These are phyloP conservation scores for Trichoderma cornu-damae DNA, from an alignment of 2,329 filamentous ascomycete species.

Conservation along the genomic window DNA sequence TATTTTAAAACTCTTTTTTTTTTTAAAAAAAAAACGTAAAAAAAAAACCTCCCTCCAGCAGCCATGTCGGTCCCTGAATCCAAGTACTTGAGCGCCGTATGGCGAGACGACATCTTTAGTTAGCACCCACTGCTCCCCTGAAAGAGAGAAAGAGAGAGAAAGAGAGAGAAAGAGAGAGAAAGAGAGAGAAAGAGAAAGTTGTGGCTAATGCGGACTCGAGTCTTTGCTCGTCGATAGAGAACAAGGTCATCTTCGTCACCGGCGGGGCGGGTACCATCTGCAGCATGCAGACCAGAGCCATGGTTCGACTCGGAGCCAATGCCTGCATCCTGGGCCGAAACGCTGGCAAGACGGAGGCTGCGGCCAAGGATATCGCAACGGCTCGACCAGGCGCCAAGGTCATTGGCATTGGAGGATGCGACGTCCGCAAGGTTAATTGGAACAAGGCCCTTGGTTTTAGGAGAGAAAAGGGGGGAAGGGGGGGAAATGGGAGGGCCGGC, in stretches of 20 bases:
- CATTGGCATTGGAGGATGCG: slow-evolving; percentile 73
- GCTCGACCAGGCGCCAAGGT: slow-evolving; percentile 76
- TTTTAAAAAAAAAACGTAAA: too few relatives aligned
- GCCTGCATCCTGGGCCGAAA: slow-evolving; percentile 93
- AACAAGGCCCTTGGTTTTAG: neutral
- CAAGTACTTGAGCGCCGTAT: slow-evolving; percentile 75
- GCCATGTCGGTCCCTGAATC: slow-evolving; percentile 65
- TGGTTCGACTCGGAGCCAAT: slow-evolving; percentile 86
- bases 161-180: neutral
- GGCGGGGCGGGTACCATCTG: slow-evolving; percentile 92
- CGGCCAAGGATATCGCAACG: slow-evolving; percentile 75
- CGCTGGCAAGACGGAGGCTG: slow-evolving; percentile 75
- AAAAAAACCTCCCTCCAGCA: too few relatives aligned
- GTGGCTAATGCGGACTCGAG: too few relatives aligned
- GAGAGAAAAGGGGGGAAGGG: neutral
- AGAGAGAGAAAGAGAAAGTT: neutral
- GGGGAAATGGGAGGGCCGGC: neutral
- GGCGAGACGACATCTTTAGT: slow-evolving; percentile 87
- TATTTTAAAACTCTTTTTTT: too few relatives aligned
- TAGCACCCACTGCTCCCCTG: neutral
- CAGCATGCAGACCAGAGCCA: slow-evolving; percentile 84
- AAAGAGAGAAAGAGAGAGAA: neutral
- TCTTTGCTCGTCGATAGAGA: slow-evolving; percentile 49
- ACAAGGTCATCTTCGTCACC: slow-evolving; percentile 90
- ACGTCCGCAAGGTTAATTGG: slow-evolving; percentile 66